Evolutionary conservation across 2,329 filamentous ascomycete genomes (phyloP), one percentile per base, ranked within the genome.

Genomic region (Hymenoscyphus albidus): DNA sequence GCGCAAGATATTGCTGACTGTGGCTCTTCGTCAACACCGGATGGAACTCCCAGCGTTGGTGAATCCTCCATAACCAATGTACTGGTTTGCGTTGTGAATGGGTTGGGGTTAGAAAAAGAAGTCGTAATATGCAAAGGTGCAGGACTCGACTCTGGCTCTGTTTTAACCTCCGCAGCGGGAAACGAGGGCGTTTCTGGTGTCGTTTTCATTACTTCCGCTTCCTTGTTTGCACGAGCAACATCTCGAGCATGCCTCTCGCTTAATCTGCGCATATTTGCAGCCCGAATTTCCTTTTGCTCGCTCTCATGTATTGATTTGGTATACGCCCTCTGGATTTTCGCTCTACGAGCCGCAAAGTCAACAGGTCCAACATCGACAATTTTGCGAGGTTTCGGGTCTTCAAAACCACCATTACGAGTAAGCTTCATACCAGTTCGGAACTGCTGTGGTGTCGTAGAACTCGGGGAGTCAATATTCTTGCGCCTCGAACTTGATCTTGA

Each of bases 261-360:
- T 42, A 72, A 61, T 32, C 57, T 76, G 73, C 62, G 77, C 74
- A 59, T 76, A 75, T 72, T 83, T 78, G 65, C 79, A 74, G 68
- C 77, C 76, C 64, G 79, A 77, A 60, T 79, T 78, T 65, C 77
- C 78, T 70, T 83, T 80, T 72, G 87, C 73, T 91, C 88, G 71
- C 80, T 89, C 73, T 92, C 89, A 68, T 89, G 85, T 58, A 95
- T 87, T n/a, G 90, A 92, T 74, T 90, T 91, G 70, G 87, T 93
- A 76, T 96, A 94, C 14, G 92, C 92, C 64, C 92, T 86, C 70
- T 93, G 89, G 71, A 96, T 96, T 66, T 88, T 87, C 73, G 92
- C 89, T 70, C 93, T 84, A 60, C 92, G 85, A 70, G 91, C 90
- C 65, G 90, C 92, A 74, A 96, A 95, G 76, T 97, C 91, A 61